Evolutionary conservation across 495 filamentous ascomycete species (phyloP).

Genomic region (Xylaria telfairii): DNA sequence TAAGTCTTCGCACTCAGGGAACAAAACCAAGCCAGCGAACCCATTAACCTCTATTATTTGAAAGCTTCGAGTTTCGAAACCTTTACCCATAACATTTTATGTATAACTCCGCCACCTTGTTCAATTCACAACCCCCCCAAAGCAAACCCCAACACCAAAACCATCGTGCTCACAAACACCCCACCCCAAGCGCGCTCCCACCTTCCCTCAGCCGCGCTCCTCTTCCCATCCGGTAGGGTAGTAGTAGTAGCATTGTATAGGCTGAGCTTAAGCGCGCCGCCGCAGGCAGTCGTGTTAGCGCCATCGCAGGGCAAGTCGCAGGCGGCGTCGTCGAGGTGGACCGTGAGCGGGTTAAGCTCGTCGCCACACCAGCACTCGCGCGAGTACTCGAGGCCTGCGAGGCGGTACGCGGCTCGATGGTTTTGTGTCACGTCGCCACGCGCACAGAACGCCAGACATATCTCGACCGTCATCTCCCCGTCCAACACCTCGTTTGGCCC

Average conservation of each 20-base stretch:
- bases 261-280: conserved; percentile 50
- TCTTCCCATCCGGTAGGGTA: background rate
- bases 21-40: background rate
- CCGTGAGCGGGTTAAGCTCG: conserved; percentile 39
- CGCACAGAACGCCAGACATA: conserved; percentile 51
- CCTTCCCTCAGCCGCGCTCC: background rate
- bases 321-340: conserved; percentile 38
- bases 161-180: background rate
- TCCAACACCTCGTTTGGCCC: conserved; percentile 38
- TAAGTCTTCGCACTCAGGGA: background rate
- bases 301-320: conserved; percentile 56
- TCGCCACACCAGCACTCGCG: conserved; percentile 60
- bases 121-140: background rate
- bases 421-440: conserved; percentile 9
- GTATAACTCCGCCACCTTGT: background rate
- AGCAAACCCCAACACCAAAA: background rate
- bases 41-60: background rate
- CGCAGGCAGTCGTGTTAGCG: conserved; percentile 49
- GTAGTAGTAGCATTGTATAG: conserved; percentile 34
- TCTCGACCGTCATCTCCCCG: conserved; percentile 49
- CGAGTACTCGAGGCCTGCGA: conserved; percentile 56
- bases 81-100: background rate
- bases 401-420: conserved; percentile 32
- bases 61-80: no score
- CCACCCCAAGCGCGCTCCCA: background rate